Base-by-base conservation (phyloP, 2,329 filamentous ascomycete genomes). In the Volutella citrinella region DNA sequence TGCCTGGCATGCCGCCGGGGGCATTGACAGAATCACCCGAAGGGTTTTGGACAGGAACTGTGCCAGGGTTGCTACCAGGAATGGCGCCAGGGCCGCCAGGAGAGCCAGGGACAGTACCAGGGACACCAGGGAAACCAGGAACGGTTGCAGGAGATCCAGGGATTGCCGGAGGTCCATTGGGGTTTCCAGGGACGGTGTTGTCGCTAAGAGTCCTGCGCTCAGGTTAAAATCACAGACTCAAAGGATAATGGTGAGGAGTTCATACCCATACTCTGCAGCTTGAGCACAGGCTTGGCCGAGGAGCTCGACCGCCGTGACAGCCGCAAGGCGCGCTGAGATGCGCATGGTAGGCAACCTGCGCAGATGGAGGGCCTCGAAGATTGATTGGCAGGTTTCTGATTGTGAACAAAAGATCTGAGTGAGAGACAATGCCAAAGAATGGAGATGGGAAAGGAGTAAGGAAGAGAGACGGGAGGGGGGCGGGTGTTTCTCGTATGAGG, bases 321-420 rank as follows among this genome's bases (percentile, higher is more conserved):
- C 55, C 43, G 57, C 52, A 39, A 69, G 41, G 38, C 60, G 54
- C 28, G 56, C 48, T 40, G 43, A 39, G 34, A 54, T 48, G 53
- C 63, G 66, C 68, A 71, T 71, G 48, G 45, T 59, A 49, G 29
- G 32, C 32, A 32, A 36, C 27, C 32, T 39, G 42, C 34, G 27
- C 27, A 14, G 23, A 33, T 19, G 24, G 10, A 25, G 26, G 19
- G 22, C 10, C 31, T 10, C 12, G 21, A 21, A 31, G 16, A 13
- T n/a, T n/a, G n/a, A n/a, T n/a, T n/a, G n/a, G n/a, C n/a, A n/a
- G n/a, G n/a, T n/a, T n/a, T n/a, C n/a, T n/a, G n/a, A n/a, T n/a
- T n/a, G n/a, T n/a, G n/a, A n/a, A n/a, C n/a, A n/a, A n/a, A n/a
- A n/a, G n/a, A n/a, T n/a, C n/a, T n/a, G n/a, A n/a, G n/a, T n/a